Base-by-base conservation (phyloP, 2,329 filamentous ascomycete genomes). In the Aureobasidium melanogenum region DNA sequence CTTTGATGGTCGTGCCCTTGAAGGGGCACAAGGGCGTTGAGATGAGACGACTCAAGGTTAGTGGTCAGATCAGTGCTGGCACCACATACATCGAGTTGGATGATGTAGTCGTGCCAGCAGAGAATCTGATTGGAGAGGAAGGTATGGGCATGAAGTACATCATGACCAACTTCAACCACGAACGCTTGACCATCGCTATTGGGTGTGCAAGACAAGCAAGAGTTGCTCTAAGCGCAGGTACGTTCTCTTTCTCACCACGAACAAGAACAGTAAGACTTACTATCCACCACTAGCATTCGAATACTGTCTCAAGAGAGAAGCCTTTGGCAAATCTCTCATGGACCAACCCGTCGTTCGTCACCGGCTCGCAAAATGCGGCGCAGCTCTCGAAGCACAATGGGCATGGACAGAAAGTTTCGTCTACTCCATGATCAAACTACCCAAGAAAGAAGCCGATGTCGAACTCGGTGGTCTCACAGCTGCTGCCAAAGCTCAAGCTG, bases 1-100 rank as follows among this genome's bases (percentile, higher is more conserved):
- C 84, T 0, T 77, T 91, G 68, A 70, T 91, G 1, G 77, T 89
- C 0, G 86, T 91, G 1, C 88, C 88, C 0, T 72, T 91, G n/a
- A 87, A 88, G 64, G 77, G 79, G 44, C 74, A 87, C 47, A 79
- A 81, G 0, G 88, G 88, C 9, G 87, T 91, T 17, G 81, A 71
- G 1, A 88, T 88, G 82, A 80, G 87, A 1, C 78, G 85, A 4
- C 74, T 91, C 59, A 86, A 86, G 66, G 85, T 90, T 1, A 76
- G 79, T 1, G 88, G 88, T 0, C 83, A 87, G 64, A 78, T 83
- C 46, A 79, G 80, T 0, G 83, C 83, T 0, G 88, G 88, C 2
- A 91, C 88, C 1, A 89, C 88, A 0, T 91, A 84, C 71, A 90
- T 91, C 66, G 86, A 89, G 69, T 78, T 91, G 1, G 87, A 90